These are phyloP conservation scores for Suhomyces sp. DNA, from an alignment of 805 yeast genomes.

Conservation along the genomic window DNA sequence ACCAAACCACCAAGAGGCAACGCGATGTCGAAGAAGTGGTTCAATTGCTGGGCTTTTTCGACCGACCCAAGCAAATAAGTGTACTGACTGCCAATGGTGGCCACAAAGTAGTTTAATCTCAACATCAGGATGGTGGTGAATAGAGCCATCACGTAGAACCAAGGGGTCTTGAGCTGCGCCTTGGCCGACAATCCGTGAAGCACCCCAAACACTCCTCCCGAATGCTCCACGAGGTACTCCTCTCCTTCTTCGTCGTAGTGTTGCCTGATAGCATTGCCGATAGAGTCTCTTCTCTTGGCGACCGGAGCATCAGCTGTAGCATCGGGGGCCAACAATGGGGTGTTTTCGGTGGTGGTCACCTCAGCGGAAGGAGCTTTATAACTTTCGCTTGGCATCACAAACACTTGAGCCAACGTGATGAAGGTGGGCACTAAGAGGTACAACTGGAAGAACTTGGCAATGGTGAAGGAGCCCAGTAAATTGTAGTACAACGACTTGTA, in stretches of 20 bases:
- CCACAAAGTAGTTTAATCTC: slow-evolving; percentile 56
- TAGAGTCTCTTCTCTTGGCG: slow-evolving; percentile 44
- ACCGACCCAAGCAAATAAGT: slow-evolving; percentile 42
- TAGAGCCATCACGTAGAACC: slow-evolving; percentile 49
- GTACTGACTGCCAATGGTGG: slow-evolving; percentile 56
- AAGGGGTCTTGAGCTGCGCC: slow-evolving; percentile 48
- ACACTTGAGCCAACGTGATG: slow-evolving; percentile 44
- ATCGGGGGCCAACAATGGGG: slow-evolving; percentile 42
- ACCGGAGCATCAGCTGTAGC: not conserved
- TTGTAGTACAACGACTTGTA: slow-evolving; percentile 41
- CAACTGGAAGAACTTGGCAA: slow-evolving; percentile 44
- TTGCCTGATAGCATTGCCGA: slow-evolving; percentile 55
- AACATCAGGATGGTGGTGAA: slow-evolving; percentile 58
- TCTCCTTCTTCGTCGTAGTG: slow-evolving; percentile 53
- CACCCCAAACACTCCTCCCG: slow-evolving; percentile 51
- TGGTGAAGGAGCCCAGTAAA: slow-evolving; percentile 32
- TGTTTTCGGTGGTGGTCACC: slow-evolving; percentile 40
- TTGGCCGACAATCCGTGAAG: slow-evolving; percentile 51
- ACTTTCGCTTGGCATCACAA: slow-evolving; percentile 49
- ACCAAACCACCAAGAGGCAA: slow-evolving; percentile 56
- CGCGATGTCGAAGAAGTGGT: slow-evolving; percentile 49
- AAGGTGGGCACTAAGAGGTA: slow-evolving; percentile 50
- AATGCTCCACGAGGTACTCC: slow-evolving; percentile 28
- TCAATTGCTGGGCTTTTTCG: slow-evolving; percentile 37
- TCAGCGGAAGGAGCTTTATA: slow-evolving; percentile 37